Conservation (phyloP, 2,329 filamentous ascomycete genomes). For the Neonectria faginata region DNA sequence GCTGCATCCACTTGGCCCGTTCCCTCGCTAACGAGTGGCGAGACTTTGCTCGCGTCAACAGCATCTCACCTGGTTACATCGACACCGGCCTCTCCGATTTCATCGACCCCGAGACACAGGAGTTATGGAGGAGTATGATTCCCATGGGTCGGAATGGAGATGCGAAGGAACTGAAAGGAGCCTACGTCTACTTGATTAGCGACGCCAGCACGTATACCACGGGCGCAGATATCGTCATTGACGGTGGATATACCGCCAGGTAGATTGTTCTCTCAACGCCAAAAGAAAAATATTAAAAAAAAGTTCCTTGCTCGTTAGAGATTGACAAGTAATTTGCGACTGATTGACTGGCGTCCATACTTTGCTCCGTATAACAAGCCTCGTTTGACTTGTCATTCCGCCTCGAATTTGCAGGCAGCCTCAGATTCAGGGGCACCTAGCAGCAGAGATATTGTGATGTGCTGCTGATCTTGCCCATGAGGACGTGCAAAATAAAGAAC, state of each 20-base stretch:
- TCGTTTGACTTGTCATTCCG: too few species aligned
- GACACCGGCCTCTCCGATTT: constrained; percentile 63
- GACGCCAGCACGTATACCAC: constrained; percentile 64
- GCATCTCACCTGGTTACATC: constrained; percentile 61
- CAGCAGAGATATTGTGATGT: too few species aligned
- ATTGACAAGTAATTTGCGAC: too few species aligned
- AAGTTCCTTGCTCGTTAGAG: too few species aligned
- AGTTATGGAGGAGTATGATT: constrained; percentile 55
- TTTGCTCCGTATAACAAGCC: too few species aligned
- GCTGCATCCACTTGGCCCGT: constrained; percentile 65
- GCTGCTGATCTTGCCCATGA: too few species aligned
- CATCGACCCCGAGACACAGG: constrained; percentile 25
- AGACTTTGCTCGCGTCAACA: constrained; percentile 67
- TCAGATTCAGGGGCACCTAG: too few species aligned
- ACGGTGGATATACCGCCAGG: constrained; percentile 49
- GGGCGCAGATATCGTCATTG: constrained; percentile 61
- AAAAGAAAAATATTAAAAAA: too few species aligned
- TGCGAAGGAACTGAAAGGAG: constrained; percentile 73
- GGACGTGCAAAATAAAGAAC: too few species aligned
- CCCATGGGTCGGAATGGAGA: constrained; percentile 68
- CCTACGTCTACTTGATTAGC: constrained; percentile 65
- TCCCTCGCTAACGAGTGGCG: constrained; percentile 66
- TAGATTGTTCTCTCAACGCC: not conserved
- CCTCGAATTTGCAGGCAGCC: too few species aligned
- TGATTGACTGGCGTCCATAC: too few species aligned